Evolutionary conservation across 495 filamentous ascomycete genomes (phyloP).

Genomic region (Penicillium cinerascens): DNA sequence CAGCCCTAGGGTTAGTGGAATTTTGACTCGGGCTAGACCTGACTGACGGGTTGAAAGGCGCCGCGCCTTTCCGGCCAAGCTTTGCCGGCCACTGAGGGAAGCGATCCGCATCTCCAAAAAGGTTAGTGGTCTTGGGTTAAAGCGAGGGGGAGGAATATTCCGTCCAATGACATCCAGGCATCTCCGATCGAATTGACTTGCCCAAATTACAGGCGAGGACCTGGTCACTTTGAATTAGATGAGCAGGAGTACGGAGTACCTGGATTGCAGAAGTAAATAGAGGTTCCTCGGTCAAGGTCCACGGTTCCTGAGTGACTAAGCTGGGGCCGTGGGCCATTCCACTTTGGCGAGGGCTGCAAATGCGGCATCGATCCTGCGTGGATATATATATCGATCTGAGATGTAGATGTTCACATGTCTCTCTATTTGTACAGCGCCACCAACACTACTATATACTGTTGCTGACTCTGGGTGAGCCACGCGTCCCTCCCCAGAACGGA

Average conservation of each 20-base stretch:
- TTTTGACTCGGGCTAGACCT: constrained; percentile 1
- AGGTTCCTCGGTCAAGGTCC: neutral
- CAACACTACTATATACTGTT: neutral
- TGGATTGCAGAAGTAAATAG: neutral
- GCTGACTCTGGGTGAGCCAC: neutral
- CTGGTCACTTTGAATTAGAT: neutral
- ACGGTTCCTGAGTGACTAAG: neutral
- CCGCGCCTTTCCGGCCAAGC: constrained; percentile 4
- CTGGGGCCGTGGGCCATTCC: neutral
- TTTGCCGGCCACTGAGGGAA: constrained; percentile 7
- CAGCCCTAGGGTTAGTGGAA: neutral
- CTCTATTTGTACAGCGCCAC: neutral
- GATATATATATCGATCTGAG: neutral
- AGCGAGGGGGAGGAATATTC: no score
- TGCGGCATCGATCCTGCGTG: neutral
- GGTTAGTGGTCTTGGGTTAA: neutral
- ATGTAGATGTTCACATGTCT: neutral
- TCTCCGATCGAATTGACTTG: neutral
- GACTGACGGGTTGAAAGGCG: no score
- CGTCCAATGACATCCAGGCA: neutral
- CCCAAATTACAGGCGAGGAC: neutral
- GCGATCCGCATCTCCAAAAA: neutral
- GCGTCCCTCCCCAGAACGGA: neutral
- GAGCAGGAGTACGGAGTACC: neutral
- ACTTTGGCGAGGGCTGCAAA: no score